Evolutionary conservation across 495 filamentous ascomycete species (phyloP).

Genomic region (Chaetomidium leptoderma): DNA sequence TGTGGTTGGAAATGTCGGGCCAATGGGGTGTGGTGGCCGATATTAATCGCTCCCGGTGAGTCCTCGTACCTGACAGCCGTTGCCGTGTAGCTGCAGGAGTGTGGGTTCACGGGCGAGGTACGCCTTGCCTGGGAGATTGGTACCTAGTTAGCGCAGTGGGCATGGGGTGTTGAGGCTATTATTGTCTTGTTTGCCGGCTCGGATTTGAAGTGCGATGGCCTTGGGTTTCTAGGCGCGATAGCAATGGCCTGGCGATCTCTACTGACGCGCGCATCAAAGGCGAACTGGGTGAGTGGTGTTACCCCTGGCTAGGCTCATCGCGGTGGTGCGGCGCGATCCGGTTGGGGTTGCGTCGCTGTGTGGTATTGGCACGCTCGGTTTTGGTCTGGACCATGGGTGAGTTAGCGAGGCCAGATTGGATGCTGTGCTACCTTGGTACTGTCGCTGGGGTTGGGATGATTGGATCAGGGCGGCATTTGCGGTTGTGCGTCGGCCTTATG

Average conservation of each 20-base stretch:
- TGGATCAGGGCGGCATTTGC: neutral
- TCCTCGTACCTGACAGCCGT: slow-evolving; percentile 1
- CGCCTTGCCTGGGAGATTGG: neutral
- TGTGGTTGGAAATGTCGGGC: neutral
- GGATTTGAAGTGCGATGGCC: neutral
- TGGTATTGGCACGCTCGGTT: slow-evolving; percentile 4
- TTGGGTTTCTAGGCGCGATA: neutral
- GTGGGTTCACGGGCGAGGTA: neutral
- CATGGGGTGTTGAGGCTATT: neutral
- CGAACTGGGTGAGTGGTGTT: neutral
- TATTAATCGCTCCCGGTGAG: neutral
- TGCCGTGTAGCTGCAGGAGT: slow-evolving; percentile 3
- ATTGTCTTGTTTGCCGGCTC: neutral
- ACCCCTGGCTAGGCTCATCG: neutral
- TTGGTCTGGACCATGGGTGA: neutral
- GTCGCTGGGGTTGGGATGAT: neutral
- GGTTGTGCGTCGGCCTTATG: neutral
- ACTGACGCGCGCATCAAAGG: too few relatives aligned
- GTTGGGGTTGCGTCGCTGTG: neutral
- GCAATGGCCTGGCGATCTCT: too few relatives aligned
- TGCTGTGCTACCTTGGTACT: neutral
- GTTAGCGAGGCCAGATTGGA: neutral
- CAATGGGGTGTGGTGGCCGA: neutral
- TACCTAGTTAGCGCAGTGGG: neutral
- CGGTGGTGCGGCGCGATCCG: neutral